Conservation (phyloP, 176 grass and related monocot species). For the Tuctoria greenei region DNA sequence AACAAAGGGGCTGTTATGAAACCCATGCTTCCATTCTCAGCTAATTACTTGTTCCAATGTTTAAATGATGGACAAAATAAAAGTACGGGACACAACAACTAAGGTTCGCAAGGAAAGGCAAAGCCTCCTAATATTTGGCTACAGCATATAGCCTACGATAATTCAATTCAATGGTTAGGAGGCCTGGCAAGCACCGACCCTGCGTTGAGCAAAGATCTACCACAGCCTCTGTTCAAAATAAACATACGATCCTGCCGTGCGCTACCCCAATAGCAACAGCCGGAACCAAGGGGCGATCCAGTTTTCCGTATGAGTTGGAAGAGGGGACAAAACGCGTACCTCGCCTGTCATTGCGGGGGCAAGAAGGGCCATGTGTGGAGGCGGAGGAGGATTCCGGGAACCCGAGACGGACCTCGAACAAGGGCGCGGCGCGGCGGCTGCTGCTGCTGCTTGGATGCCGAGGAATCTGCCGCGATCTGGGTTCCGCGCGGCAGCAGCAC, state of each 20-base stretch:
- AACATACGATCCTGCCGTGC: neutral
- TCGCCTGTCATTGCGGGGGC: constrained; percentile 56
- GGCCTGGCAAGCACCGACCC: neutral
- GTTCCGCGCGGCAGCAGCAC: neutral
- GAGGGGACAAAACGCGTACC: constrained; percentile 22
- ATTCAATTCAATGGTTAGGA: neutral
- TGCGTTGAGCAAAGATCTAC: neutral
- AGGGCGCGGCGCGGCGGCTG: neutral
- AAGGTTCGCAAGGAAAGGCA: neutral
- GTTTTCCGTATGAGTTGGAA: constrained; percentile 6
- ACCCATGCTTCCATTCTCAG: neutral
- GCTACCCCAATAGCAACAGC: neutral
- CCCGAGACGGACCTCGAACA: constrained; percentile 5
- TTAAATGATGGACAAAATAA: neutral
- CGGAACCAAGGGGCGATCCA: neutral
- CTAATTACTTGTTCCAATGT: neutral
- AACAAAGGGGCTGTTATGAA: neutral
- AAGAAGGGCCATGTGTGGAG: constrained; percentile 46
- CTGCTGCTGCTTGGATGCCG: constrained; percentile 17
- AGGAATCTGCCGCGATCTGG: constrained; percentile 33
- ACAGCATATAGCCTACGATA: neutral
- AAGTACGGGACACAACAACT: neutral
- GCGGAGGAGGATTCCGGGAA: neutral
- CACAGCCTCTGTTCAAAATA: neutral
- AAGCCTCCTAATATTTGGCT: neutral